Evolutionary conservation across 352 stramenopile genomes (phyloP).

Genomic region (Plasmopara halstedii): DNA sequence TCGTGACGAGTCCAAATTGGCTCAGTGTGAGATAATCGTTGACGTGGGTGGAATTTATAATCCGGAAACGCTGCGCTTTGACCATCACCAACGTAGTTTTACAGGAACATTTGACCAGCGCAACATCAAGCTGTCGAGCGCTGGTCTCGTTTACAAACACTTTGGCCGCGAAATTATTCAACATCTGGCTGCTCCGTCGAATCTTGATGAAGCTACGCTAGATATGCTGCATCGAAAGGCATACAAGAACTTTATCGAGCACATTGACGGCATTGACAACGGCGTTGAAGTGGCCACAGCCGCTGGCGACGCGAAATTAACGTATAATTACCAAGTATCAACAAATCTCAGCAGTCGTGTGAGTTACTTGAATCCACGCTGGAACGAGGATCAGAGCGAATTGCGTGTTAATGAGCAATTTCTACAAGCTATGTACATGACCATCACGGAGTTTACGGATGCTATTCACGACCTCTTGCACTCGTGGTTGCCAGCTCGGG

Average conservation of each 20-base stretch:
- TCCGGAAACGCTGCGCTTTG: conserved; percentile 81
- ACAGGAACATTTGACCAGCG: conserved; percentile 67
- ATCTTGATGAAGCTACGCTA: conserved; percentile 59
- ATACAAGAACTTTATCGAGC: conserved; percentile 96
- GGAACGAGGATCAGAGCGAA: conserved; percentile 91
- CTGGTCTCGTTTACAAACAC: conserved; percentile 97
- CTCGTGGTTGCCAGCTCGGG: conserved; percentile 90
- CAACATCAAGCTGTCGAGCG: conserved; percentile 92
- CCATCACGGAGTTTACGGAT: conserved; percentile 91
- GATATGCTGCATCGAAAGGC: conserved; percentile 88
- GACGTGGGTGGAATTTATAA: conserved; percentile 97
- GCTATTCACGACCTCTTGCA: conserved; percentile 88
- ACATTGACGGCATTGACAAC: conserved; percentile 99
- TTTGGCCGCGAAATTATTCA: conserved; percentile 96
- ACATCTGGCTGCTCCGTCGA: conserved; percentile 35
- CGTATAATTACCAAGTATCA: conserved; percentile 70
- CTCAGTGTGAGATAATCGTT: conserved; percentile 92
- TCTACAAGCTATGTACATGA: conserved; percentile 91
- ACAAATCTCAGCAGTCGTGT: conserved; percentile 85
- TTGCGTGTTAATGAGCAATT: conserved; percentile 87
- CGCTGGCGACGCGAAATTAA: conserved; percentile 19
- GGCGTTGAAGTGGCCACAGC: conserved; percentile 84
- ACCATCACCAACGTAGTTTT: conserved; percentile 97
- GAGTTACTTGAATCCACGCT: conserved; percentile 90
- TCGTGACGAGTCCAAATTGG: conserved; percentile 86